Percentiles rank a stretch among this genome's conserved stretches.
Evolutionary conservation across 2,329 filamentous ascomycete species (phyloP).

Genomic region (Lomentospora prolificans): DNA sequence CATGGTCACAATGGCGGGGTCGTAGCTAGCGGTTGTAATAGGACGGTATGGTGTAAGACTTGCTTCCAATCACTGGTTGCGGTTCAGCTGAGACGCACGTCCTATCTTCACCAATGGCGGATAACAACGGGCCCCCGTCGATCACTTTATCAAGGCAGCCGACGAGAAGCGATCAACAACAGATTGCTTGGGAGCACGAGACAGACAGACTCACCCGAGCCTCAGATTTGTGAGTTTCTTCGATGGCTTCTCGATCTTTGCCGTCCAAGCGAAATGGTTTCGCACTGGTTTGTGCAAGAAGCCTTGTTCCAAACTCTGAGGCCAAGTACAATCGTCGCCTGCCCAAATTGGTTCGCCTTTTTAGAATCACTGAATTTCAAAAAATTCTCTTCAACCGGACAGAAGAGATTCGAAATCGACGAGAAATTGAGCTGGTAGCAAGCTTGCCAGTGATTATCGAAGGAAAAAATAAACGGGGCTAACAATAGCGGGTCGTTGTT

Average conservation of each 20-base stretch:
- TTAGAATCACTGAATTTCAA: too few relatives aligned
- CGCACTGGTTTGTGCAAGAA: too few relatives aligned
- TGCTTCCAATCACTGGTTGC: not conserved
- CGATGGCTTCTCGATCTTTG: too few relatives aligned
- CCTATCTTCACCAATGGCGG: not conserved
- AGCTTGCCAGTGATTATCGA: not conserved
- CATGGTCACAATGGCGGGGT: constrained; percentile 8
- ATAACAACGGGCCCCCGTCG: not conserved
- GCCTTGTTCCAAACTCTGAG: too few relatives aligned
- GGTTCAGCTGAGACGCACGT: constrained; percentile 1
- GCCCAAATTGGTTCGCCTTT: too few relatives aligned
- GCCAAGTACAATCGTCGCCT: too few relatives aligned
- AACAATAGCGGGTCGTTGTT: not conserved
- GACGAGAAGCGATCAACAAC: not conserved
- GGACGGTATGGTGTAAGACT: not conserved
- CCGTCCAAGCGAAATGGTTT: too few relatives aligned
- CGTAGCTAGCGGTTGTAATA: not conserved
- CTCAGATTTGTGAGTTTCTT: too few relatives aligned
- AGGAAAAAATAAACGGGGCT: not conserved
- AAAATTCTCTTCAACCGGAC: too few relatives aligned
- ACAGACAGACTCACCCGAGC: not conserved
- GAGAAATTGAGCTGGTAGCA: not conserved
- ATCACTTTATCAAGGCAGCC: not conserved
- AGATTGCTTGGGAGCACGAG: not conserved
- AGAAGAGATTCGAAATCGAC: not conserved